Conservation (phyloP, 2,329 filamentous ascomycete species). For the Neonectria ditissima region DNA sequence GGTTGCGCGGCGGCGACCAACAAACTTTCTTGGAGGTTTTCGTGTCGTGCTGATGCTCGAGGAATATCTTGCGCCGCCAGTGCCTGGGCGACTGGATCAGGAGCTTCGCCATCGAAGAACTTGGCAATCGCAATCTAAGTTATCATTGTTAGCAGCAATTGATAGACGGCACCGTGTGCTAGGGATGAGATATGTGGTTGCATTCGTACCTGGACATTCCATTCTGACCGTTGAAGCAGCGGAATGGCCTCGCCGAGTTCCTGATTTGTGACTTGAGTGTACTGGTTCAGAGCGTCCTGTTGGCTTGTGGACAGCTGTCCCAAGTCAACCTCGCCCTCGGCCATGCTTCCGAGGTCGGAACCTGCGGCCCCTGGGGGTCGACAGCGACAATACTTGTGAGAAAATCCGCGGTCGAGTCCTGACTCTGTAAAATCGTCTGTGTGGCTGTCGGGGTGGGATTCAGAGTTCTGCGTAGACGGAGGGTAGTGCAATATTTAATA, state of each 20-base stretch:
- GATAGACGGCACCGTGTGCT: background rate
- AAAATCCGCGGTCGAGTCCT: background rate
- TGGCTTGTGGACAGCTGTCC: slow-evolving; percentile 80
- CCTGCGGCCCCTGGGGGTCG: background rate
- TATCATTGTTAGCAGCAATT: slow-evolving; percentile 11
- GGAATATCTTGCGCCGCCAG: slow-evolving; percentile 73
- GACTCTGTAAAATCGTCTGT: background rate
- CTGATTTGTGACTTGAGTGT: slow-evolving; percentile 88
- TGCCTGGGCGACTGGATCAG: slow-evolving; percentile 84
- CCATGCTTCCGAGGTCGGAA: slow-evolving; percentile 44
- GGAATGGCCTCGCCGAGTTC: slow-evolving; percentile 80
- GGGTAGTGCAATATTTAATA: slow-evolving; percentile 13
- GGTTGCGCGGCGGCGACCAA: slow-evolving; percentile 46
- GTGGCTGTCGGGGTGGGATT: background rate
- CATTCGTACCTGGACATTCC: slow-evolving; percentile 86
- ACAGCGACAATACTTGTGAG: slow-evolving; percentile 1
- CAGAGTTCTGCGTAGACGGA: background rate
- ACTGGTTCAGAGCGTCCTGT: slow-evolving; percentile 88
- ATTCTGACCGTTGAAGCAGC: slow-evolving; percentile 86
- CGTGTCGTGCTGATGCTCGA: slow-evolving; percentile 72
- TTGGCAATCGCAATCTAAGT: slow-evolving; percentile 90
- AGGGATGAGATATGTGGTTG: background rate
- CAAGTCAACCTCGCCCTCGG: slow-evolving; percentile 62
- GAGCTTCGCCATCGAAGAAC: slow-evolving; percentile 96
- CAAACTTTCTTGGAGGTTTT: slow-evolving; percentile 77